phyloP scores from a whole-genome alignment of 2,329 filamentous ascomycete species.

The Arthrobotrys megalospora region DNA sequence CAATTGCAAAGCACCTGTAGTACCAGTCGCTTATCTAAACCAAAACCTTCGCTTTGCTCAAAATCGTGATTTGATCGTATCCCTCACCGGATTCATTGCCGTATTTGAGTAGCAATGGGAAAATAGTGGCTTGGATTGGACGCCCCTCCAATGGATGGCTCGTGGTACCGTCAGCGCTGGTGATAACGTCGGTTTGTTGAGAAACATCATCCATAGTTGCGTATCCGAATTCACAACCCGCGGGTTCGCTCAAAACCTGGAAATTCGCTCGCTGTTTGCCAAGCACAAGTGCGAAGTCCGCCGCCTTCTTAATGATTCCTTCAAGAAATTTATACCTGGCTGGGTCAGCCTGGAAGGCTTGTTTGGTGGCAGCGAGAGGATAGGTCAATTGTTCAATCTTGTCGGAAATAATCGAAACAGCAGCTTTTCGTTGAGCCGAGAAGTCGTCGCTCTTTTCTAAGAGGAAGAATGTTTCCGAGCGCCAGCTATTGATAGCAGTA shows the following conservation, averaged over 20 bases:
- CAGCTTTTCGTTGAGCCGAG: constrained; percentile 42
- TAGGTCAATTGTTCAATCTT: constrained; percentile 59
- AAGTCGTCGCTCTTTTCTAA: constrained; percentile 60
- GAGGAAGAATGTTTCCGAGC: constrained; percentile 58
- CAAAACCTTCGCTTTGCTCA: constrained; percentile 58
- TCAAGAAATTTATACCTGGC: constrained; percentile 57
- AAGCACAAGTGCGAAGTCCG: constrained; percentile 44
- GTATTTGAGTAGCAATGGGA: constrained; percentile 53
- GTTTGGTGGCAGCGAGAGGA: constrained; percentile 52
- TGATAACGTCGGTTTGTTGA: constrained; percentile 46
- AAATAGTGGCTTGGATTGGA: constrained; percentile 51
- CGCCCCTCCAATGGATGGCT: constrained; percentile 57
- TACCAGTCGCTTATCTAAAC: constrained; percentile 15
- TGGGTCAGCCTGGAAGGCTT: constrained; percentile 48
- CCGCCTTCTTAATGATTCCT: constrained; percentile 46
- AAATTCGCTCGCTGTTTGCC: constrained; percentile 59
- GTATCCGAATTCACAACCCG: constrained; percentile 51
- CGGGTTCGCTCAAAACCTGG: constrained; percentile 54
- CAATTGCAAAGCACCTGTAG: not conserved
- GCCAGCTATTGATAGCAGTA: constrained; percentile 51
- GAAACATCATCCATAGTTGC: constrained; percentile 57
- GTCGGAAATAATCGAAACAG: constrained; percentile 49
- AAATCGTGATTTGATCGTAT: constrained; percentile 60
- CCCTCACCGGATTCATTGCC: constrained; percentile 53
- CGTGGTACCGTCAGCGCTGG: constrained; percentile 34